Evolutionary conservation across 148 eudicot species (phyloP), one percentile per base, ranked within the genome.

Genomic region (Vaccinium vitisidaea): DNA sequence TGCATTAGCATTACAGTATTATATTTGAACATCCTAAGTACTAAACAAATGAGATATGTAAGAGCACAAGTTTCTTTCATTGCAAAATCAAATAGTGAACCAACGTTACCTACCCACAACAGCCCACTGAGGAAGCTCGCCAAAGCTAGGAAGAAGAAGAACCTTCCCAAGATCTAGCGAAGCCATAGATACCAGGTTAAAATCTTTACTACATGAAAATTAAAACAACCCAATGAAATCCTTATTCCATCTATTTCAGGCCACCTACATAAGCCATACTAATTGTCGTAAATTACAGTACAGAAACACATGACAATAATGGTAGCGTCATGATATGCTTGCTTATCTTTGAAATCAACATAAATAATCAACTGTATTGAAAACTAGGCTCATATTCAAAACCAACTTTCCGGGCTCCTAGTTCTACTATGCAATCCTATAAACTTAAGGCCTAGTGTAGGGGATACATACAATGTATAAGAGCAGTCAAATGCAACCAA

Each of bases 111-210:
- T 83, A 63, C 92, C 98, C 0, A 95, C 99, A 61, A 96, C 97
- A 25, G 98, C 98, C 98, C 98, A 95, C 86, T 95, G 98, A 71
- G 98, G 98, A 36, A 95, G 95, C 75, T 59, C 91, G 12, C 98
- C 98, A 71, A 95, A 97, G 83, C 89, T 89, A 15, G 96, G 98
- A 86, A 84, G 98, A 79, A 90, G 89, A 56, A 96, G 92, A 83
- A 96, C 99, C 90, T 96, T 96, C 12, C 99, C 99, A 32, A 96
- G 98, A 88, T 96, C 99, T 96, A 80, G 8, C 83, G 56, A 54
- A 3, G 39, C 43, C 32, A 30, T 7, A 75, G 11, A 19, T 48
- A 39, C 46, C 83, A 19, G 70, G 46, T 83, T 65, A 82, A 52
- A 6, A 70, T 18, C 77, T 10, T 19, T 1, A 4, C 15, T 4